Percentiles rank a stretch among this genome's conserved stretches.
phyloP scores from a whole-genome alignment of 257 asterid genomes.

The Schizonepeta tenuifolia region DNA sequence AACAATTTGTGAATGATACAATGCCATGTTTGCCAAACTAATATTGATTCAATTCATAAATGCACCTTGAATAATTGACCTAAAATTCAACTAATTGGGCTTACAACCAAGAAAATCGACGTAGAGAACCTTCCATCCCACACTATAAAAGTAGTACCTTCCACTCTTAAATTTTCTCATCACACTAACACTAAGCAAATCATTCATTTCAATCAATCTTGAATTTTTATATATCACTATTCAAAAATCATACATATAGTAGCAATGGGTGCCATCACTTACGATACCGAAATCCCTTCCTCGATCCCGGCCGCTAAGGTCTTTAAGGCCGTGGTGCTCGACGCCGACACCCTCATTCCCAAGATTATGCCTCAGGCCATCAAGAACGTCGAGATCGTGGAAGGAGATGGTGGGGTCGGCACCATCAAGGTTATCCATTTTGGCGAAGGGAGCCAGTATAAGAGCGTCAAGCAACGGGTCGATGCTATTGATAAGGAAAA shows the following conservation, averaged over 20 bases:
- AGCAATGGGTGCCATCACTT: not conserved
- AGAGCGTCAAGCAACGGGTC: slow-evolving; percentile 41
- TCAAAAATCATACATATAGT: too few relatives aligned
- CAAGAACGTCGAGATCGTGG: slow-evolving; percentile 24
- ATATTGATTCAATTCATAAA: not conserved
- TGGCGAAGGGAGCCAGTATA: slow-evolving; percentile 38
- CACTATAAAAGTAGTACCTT: slow-evolving; percentile 21
- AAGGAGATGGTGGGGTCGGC: slow-evolving; percentile 49
- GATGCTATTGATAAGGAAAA: slow-evolving; percentile 39
- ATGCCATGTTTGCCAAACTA: not conserved
- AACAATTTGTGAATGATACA: not conserved
- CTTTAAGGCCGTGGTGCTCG: slow-evolving; percentile 28
- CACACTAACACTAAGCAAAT: not conserved
- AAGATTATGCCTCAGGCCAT: slow-evolving; percentile 43
- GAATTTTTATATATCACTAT: too few relatives aligned
- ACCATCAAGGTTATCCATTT: slow-evolving; percentile 37
- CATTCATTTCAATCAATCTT: not conserved
- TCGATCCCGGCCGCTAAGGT: not conserved
- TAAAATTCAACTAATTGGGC: not conserved
- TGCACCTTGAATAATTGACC: not conserved
- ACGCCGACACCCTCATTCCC: slow-evolving; percentile 40
- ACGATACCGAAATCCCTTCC: slow-evolving; percentile 31
- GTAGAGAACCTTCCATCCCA: slow-evolving; percentile 24
- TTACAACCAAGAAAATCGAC: not conserved
- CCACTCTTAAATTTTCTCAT: slow-evolving; percentile 1